Evolutionary conservation across 2,329 filamentous ascomycete genomes (phyloP).

Genomic region (Neurospora sp.): DNA sequence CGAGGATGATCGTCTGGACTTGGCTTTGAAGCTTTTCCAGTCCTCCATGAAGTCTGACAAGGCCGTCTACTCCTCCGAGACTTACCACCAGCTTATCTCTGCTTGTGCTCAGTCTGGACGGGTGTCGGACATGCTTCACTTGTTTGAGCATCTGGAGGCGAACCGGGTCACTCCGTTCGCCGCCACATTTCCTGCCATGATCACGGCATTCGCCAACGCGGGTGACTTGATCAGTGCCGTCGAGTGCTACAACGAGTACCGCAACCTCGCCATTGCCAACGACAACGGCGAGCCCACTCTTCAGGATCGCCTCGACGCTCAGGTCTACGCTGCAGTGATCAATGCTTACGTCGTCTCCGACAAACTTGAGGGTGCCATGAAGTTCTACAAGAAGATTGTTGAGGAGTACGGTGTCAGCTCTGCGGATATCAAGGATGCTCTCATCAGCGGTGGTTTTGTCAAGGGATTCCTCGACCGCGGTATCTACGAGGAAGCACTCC

Average conservation of each 20-base stretch:
- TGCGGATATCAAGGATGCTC: slow-evolving; percentile 56
- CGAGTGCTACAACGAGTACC: slow-evolving; percentile 94
- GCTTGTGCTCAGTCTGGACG: slow-evolving; percentile 77
- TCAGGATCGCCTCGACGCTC: slow-evolving; percentile 64
- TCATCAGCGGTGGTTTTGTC: slow-evolving; percentile 68
- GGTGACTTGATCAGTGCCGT: slow-evolving; percentile 82
- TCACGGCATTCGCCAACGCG: slow-evolving; percentile 76
- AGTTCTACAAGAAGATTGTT: slow-evolving; percentile 76
- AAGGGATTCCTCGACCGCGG: slow-evolving; percentile 64
- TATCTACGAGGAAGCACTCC: slow-evolving; percentile 62
- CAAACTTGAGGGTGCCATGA: slow-evolving; percentile 69
- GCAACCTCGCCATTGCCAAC: slow-evolving; percentile 73
- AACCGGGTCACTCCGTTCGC: slow-evolving; percentile 65
- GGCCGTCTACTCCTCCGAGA: slow-evolving; percentile 65
- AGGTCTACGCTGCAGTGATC: slow-evolving; percentile 86
- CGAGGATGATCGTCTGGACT: slow-evolving; percentile 77
- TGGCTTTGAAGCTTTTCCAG: slow-evolving; percentile 80
- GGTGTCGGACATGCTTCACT: slow-evolving; percentile 77
- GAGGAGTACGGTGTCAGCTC: slow-evolving; percentile 49
- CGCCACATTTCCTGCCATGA: slow-evolving; percentile 84
- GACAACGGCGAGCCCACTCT: slow-evolving; percentile 63
- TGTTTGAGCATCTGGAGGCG: slow-evolving; percentile 87
- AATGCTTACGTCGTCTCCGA: slow-evolving; percentile 79
- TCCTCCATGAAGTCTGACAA: slow-evolving; percentile 55
- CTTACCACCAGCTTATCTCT: slow-evolving; percentile 76